Evolutionary conservation across 2,329 filamentous ascomycete genomes (phyloP).

Genomic region (Fonsecaea nubica): DNA sequence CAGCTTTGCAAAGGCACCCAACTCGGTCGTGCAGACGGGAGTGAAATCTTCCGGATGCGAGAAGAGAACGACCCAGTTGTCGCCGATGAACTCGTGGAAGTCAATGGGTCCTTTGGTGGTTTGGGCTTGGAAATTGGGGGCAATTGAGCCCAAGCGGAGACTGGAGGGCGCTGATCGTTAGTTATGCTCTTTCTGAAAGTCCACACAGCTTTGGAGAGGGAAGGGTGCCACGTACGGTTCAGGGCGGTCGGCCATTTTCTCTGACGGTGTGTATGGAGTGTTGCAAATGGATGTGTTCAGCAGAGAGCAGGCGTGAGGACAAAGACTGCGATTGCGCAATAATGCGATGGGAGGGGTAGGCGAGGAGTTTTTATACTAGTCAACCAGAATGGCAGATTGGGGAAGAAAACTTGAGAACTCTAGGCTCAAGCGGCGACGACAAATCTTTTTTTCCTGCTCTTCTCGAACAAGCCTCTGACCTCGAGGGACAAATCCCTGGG

Average conservation of each 20-base stretch:
- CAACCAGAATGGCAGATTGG: background rate
- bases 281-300: background rate
- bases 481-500: slow-evolving; percentile 10
- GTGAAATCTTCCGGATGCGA: slow-evolving; percentile 61
- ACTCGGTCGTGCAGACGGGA: slow-evolving; percentile 62
- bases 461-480: slow-evolving; percentile 2
- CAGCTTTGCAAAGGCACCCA: slow-evolving; percentile 68
- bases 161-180: slow-evolving; percentile 42
- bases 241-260: slow-evolving; percentile 36
- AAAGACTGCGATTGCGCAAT: slow-evolving; percentile 9
- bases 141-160: slow-evolving; percentile 69
- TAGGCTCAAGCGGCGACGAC: slow-evolving; percentile 22
- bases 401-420: slow-evolving; percentile 3
- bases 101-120: slow-evolving; percentile 71
- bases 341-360: slow-evolving; percentile 7
- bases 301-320: slow-evolving; percentile 3
- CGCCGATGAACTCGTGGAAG: slow-evolving; percentile 75
- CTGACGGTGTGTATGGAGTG: slow-evolving; percentile 4
- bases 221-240: slow-evolving; percentile 36
- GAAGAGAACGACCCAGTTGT: slow-evolving; percentile 74
- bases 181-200: slow-evolving; percentile 1
- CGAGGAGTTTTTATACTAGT: slow-evolving; percentile 11
- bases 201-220: background rate
- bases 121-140: slow-evolving; percentile 73
- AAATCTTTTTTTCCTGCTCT: slow-evolving; percentile 28